phyloP scores from a whole-genome alignment of 257 asterid species.

The Solanum boliviense region DNA sequence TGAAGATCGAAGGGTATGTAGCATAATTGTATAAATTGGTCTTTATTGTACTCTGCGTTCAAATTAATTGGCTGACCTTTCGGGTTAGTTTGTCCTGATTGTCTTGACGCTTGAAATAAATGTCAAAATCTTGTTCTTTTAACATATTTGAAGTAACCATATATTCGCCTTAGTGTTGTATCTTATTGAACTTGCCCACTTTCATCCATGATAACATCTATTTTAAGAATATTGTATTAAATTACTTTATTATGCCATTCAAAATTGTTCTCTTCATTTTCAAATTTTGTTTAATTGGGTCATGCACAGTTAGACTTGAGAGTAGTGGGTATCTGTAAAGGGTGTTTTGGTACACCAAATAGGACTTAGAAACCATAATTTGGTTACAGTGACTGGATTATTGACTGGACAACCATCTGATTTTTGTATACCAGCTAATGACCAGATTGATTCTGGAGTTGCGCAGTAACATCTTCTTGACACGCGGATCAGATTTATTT shows the following conservation, averaged over 20 bases:
- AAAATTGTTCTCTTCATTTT: neutral
- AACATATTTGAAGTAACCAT: neutral
- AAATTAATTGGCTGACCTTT: neutral
- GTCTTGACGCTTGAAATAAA: neutral
- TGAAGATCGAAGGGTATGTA: constrained; percentile 90
- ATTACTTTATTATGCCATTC: neutral
- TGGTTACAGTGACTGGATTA: neutral
- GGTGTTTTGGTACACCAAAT: neutral
- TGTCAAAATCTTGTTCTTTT: neutral
- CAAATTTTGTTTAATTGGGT: neutral
- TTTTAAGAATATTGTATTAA: neutral
- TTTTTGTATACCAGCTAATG: neutral
- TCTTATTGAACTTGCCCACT: neutral
- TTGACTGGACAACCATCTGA: neutral
- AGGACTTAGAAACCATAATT: neutral
- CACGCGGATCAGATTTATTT: neutral
- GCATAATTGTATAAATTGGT: neutral
- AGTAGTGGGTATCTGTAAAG: neutral
- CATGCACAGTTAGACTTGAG: neutral
- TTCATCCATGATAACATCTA: neutral
- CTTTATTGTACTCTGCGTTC: neutral
- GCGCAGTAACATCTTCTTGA: neutral
- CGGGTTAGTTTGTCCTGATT: neutral
- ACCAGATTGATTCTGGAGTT: neutral
- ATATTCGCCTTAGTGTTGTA: neutral